phyloP scores from a whole-genome alignment of 1,139 yeast species.

The Yamadazyma triangularis region DNA sequence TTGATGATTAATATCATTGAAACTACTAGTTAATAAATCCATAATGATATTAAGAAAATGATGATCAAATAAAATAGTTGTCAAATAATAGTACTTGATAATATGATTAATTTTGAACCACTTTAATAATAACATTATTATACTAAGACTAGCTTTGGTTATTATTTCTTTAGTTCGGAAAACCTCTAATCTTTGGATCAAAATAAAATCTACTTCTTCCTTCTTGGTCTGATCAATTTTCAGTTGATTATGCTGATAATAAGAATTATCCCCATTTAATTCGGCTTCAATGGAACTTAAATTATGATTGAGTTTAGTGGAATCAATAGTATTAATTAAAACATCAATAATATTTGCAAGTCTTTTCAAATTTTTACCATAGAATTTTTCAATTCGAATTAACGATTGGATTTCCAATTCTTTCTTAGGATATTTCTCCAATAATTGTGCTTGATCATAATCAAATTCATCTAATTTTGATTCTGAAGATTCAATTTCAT shows the following conservation, averaged over 20 bases:
- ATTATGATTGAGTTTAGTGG: conserved; percentile 36
- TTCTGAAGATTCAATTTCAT: conserved; percentile 8
- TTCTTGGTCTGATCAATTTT: conserved; percentile 14
- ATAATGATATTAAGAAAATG: conserved; percentile 46
- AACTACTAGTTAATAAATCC: conserved; percentile 37
- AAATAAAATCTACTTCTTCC: conserved; percentile 20
- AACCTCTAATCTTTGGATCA: conserved; percentile 49
- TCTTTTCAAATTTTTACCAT: conserved; percentile 46
- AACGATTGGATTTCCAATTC: conserved; percentile 39
- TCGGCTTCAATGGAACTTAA: conserved; percentile 36
- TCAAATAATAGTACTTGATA: conserved; percentile 70
- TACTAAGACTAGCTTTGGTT: conserved; percentile 57
- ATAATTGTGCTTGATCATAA: conserved; percentile 14
- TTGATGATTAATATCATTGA: conserved; percentile 34
- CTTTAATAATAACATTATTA: conserved; percentile 48
- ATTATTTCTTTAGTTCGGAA: conserved; percentile 59
- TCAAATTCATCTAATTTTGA: conserved; percentile 15
- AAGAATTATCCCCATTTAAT: conserved; percentile 32
- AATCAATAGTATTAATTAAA: conserved; percentile 56
- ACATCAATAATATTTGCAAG: conserved; percentile 63
- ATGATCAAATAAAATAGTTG: conserved; percentile 71
- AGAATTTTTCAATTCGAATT: conserved; percentile 58
- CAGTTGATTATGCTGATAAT: conserved; percentile 13
- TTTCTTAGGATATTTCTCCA: conserved; percentile 26
- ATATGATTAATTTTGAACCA: conserved; percentile 84